phyloP scores from a whole-genome alignment of 768 basidiomycete species.

The Pleurotus eryngii region DNA sequence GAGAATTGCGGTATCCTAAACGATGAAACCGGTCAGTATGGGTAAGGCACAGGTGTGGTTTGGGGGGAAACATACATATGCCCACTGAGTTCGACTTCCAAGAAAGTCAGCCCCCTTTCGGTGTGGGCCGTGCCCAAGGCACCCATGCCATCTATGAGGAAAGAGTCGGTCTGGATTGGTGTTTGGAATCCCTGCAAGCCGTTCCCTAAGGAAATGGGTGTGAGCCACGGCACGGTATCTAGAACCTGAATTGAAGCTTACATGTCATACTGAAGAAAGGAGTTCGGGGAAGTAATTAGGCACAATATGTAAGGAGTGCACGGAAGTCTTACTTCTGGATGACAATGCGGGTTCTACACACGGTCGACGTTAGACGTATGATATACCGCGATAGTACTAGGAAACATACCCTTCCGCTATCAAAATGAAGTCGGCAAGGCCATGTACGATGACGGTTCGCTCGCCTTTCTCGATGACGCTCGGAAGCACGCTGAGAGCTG shows the following conservation, averaged over 20 bases:
- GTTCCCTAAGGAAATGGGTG: conserved; percentile 37
- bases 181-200: conserved; percentile 73
- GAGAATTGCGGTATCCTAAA: conserved; percentile 65
- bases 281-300: neutral
- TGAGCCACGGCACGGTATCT: neutral
- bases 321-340: conserved; percentile 54
- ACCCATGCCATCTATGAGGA: conserved; percentile 69
- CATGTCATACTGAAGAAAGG: conserved; percentile 38
- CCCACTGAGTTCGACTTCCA: conserved; percentile 65
- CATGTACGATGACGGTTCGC: conserved; percentile 67
- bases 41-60: neutral
- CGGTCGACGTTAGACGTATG: neutral
- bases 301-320: neutral
- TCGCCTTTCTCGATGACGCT: conserved; percentile 74
- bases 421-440: conserved; percentile 68
- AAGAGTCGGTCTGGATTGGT: conserved; percentile 61
- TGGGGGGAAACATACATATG: conserved; percentile 51
- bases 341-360: conserved; percentile 49
- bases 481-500: conserved; percentile 64
- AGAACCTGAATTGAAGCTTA: conserved; percentile 11
- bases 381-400: neutral
- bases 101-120: conserved; percentile 66
- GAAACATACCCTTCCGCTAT: conserved; percentile 67
- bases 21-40: neutral
- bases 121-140: conserved; percentile 61